Percentiles rank a stretch among this genome's conserved stretches.
Evolutionary conservation across 2,329 filamentous ascomycete genomes (phyloP).

Genomic region (Fusarium succisae): DNA sequence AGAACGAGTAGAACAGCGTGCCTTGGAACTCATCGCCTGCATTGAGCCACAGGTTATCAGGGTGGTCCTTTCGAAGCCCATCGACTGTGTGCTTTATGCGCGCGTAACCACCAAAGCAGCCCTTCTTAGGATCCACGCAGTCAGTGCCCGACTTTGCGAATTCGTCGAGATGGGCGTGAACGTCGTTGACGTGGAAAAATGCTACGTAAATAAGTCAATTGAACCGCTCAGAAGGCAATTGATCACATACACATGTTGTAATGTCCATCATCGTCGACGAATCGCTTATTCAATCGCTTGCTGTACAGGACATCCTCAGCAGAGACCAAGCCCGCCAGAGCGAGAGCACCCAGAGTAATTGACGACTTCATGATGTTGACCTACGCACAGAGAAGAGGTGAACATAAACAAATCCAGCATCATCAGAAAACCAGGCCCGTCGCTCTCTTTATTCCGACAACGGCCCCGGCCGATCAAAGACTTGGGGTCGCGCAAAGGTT

Average conservation of each 20-base stretch:
- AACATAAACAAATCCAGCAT: background rate
- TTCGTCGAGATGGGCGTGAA: conserved; percentile 73
- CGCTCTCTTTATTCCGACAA: conserved; percentile 25
- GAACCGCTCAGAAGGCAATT: background rate
- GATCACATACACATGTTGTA: conserved; percentile 60
- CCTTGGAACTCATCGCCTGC: conserved; percentile 77
- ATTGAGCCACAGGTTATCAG: conserved; percentile 71
- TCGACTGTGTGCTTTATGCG: conserved; percentile 70
- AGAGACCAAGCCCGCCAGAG: conserved; percentile 43
- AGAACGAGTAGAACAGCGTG: conserved; percentile 73
- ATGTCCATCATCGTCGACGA: conserved; percentile 58
- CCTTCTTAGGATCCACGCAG: conserved; percentile 63
- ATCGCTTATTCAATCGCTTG: conserved; percentile 59
- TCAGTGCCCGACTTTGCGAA: conserved; percentile 69
- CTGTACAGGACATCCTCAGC: conserved; percentile 60
- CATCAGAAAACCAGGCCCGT: conserved; percentile 5
- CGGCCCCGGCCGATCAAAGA: conserved; percentile 11
- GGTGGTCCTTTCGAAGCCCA: conserved; percentile 63
- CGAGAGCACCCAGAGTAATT: conserved; percentile 34
- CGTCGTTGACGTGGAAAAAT: conserved; percentile 76
- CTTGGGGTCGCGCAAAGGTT: conserved; percentile 22
- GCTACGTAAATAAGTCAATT: conserved; percentile 45
- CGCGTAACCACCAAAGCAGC: conserved; percentile 72
- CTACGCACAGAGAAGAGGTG: background rate
- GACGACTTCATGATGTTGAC: conserved; percentile 35